Conservation (phyloP, 768 basidiomycete genomes). For the Pleurotus ostreatus region DNA sequence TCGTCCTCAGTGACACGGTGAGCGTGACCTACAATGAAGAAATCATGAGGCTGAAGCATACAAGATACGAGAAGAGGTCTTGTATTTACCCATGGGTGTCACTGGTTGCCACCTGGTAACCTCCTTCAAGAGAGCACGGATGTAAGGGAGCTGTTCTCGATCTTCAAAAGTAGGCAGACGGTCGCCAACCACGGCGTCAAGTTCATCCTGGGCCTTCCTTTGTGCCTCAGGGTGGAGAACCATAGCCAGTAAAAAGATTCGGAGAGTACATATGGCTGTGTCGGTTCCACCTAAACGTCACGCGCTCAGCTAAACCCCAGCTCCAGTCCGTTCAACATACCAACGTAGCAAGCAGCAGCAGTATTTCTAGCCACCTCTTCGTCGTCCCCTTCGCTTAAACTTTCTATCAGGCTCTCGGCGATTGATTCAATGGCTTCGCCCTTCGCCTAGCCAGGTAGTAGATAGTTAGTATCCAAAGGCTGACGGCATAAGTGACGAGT, state of each 20-base stretch:
- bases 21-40: constrained; percentile 21
- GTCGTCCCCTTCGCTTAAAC: neutral
- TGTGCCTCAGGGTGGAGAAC: constrained; percentile 33
- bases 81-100: constrained; percentile 23
- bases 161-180: constrained; percentile 37
- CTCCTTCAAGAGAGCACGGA: constrained; percentile 33
- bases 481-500: neutral
- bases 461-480: neutral
- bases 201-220: constrained; percentile 31
- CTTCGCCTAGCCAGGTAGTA: neutral
- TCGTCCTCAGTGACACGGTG: constrained; percentile 36
- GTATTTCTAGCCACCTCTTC: neutral
- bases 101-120: constrained; percentile 28
- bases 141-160: constrained; percentile 30
- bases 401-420: neutral
- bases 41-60: too few relatives aligned
- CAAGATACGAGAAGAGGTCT: too few relatives aligned
- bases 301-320: neutral
- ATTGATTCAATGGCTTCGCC: neutral
- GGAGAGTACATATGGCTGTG: constrained; percentile 20
- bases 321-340: neutral
- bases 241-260: constrained; percentile 35
- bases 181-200: constrained; percentile 31
- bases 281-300: neutral
- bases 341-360: neutral